These are phyloP conservation scores for Isabelozyma gotoi DNA, from an alignment of 805 yeast genomes.

Conservation along the genomic window DNA sequence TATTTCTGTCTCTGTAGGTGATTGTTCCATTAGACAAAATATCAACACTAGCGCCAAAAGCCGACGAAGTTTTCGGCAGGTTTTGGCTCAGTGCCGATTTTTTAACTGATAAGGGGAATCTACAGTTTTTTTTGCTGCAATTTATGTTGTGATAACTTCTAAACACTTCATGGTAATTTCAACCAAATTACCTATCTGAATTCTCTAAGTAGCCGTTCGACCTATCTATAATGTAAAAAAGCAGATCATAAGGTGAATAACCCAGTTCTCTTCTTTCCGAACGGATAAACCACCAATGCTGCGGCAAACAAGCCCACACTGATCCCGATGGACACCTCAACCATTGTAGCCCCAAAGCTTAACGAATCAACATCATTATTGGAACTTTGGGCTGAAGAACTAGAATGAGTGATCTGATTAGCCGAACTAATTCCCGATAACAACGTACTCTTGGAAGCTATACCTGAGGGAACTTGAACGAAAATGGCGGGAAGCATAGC, in stretches of 20 bases:
- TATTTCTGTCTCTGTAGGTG: too few relatives aligned
- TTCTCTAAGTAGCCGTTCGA: too few relatives aligned
- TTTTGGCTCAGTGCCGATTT: too few relatives aligned
- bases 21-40: too few relatives aligned
- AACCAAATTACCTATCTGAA: too few relatives aligned
- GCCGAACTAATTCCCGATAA: slow-evolving; percentile 80
- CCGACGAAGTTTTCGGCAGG: too few relatives aligned
- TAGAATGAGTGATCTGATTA: slow-evolving; percentile 54
- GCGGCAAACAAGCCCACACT: slow-evolving; percentile 93
- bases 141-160: too few relatives aligned
- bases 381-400: slow-evolving; percentile 25
- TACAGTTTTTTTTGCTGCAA: too few relatives aligned
- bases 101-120: too few relatives aligned
- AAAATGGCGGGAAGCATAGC: slow-evolving; percentile 96
- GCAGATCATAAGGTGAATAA: slow-evolving; percentile 76
- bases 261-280: slow-evolving; percentile 87
- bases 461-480: slow-evolving; percentile 93
- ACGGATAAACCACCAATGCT: slow-evolving; percentile 85
- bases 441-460: slow-evolving; percentile 85
- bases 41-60: too few relatives aligned
- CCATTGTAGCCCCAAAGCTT: slow-evolving; percentile 82
- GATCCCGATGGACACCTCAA: slow-evolving; percentile 89
- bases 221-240: too few relatives aligned
- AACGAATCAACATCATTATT: slow-evolving; percentile 25
- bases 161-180: too few relatives aligned